phyloP scores from a whole-genome alignment of 2,329 filamentous ascomycete genomes.

The Aspergillus cejpii region DNA sequence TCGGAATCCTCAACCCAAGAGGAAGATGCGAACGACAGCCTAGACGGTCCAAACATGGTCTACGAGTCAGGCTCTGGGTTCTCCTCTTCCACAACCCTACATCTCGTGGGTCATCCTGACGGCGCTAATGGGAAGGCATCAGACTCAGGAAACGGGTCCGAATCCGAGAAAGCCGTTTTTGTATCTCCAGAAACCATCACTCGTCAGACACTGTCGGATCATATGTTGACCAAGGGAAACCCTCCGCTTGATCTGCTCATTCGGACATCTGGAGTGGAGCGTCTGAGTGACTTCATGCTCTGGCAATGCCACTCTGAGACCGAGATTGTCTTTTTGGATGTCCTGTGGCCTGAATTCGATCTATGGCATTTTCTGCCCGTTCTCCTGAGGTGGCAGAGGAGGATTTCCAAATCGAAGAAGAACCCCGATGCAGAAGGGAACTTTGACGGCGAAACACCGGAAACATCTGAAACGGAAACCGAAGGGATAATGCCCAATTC shows the following conservation, averaged over 20 bases:
- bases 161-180: conserved; percentile 34
- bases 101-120: conserved; percentile 27
- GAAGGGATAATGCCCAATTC: conserved; percentile 14
- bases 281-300: conserved; percentile 95
- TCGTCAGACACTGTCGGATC: conserved; percentile 68
- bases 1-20: conserved; percentile 38
- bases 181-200: conserved; percentile 86
- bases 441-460: conserved; percentile 46
- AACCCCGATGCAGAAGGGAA: conserved; percentile 54
- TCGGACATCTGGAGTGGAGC: conserved; percentile 84
- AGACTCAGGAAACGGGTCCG: conserved; percentile 24
- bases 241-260: conserved; percentile 88
- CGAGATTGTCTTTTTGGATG: conserved; percentile 84
- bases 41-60: conserved; percentile 19
- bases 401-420: conserved; percentile 57
- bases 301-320: conserved; percentile 96
- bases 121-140: conserved; percentile 35
- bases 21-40: conserved; percentile 36
- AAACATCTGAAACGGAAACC: conserved; percentile 23
- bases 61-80: conserved; percentile 33
- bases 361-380: conserved; percentile 90
- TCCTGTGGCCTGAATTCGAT: conserved; percentile 93
- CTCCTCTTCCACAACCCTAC: conserved; percentile 47
- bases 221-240: conserved; percentile 79
- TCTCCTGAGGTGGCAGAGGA: conserved; percentile 78